Evolutionary conservation across 2,329 filamentous ascomycete species (phyloP), one percentile per base, ranked within the genome.

Genomic region (Myrmaecium sp.): DNA sequence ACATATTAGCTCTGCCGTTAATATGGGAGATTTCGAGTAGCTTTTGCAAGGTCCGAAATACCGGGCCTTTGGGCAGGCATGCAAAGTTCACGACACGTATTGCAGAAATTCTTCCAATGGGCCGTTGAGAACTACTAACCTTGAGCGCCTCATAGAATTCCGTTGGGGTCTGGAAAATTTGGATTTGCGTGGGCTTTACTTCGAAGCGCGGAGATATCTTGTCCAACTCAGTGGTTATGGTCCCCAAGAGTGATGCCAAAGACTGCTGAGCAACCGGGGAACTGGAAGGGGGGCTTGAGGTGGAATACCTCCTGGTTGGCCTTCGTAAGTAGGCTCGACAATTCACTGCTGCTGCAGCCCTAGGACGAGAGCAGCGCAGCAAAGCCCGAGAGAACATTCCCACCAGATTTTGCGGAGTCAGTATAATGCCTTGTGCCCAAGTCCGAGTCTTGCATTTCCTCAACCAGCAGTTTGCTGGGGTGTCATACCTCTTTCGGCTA

Each of bases 141-240:
- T 94, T 94, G 32, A 98, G 59, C 5, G 76, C 81, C 39, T 78
- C 72, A 52, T 94, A 98, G 48, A 98, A 98, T 28, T 86, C 79
- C n/a, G 68, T 55, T 0, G 89, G 89, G 3, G 77, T 76, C 39
- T 73, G 66, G 8, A 98, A 53, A 12, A 98, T 75, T 7, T 66
- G 63, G 26, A 98, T 77, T 31, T 86, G 71, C 4, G 80, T 79
- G 2, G 82, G 80, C 14, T 73, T 60, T 14, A 98, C 63, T 46
- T 84, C 79, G 40, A 98, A 93, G 23, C 79, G 75, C n/a, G 89
- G 89, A 3, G 84, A 78, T 36, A 95, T 70, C 40, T 67, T 76
- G 50, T 98, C 89, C 33, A 98, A 58, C 50, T 98, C 84, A 22
- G 62, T 59, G 8, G 69, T 74, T 29, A 79, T 62, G 9, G 60